Evolutionary conservation across 495 filamentous ascomycete species (phyloP).

Genomic region (Penicillium atrosanguineum): DNA sequence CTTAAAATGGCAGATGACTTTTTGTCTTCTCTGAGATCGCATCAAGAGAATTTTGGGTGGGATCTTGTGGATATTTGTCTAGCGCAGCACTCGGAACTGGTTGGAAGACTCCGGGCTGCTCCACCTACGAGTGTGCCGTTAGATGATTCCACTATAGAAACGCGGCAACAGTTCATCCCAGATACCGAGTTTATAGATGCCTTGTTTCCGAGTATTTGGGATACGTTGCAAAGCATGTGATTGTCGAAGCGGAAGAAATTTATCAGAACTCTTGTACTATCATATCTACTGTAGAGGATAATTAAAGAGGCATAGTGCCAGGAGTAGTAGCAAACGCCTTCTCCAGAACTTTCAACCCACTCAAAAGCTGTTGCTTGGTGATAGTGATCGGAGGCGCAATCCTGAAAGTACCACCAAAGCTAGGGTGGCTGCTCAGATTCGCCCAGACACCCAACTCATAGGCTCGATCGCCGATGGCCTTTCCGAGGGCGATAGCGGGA

Average conservation of each 20-base stretch:
- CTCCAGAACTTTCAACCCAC: conserved; percentile 4
- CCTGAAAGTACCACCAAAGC: conserved; percentile 54
- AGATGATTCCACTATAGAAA: too few species aligned
- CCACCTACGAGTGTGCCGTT: too few species aligned
- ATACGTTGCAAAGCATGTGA: conserved; percentile 12
- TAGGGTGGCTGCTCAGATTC: conserved; percentile 48
- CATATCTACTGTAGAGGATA: too few species aligned
- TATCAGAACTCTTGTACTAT: too few species aligned
- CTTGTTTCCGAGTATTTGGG: conserved; percentile 16
- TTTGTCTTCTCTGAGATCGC: conserved; percentile 1
- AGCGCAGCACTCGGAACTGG: conserved; percentile 10
- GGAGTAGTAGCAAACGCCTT: neutral
- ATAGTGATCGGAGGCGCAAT: conserved; percentile 59
- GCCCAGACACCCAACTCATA: conserved; percentile 51
- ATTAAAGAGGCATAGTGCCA: too few species aligned
- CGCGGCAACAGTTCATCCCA: too few species aligned
- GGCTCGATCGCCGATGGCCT: conserved; percentile 40
- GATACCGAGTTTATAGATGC: conserved; percentile 6
- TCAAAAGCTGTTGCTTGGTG: conserved; percentile 46
- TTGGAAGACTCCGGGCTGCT: conserved; percentile 3
- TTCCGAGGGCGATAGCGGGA: conserved; percentile 45
- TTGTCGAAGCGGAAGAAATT: too few species aligned
- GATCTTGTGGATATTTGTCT: conserved; percentile 21
- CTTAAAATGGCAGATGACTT: conserved; percentile 10
- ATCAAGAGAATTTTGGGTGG: conserved; percentile 13